These are phyloP conservation scores for Lepidium aucheri DNA, from an alignment of 345 rosid species.

Conservation along the genomic window DNA sequence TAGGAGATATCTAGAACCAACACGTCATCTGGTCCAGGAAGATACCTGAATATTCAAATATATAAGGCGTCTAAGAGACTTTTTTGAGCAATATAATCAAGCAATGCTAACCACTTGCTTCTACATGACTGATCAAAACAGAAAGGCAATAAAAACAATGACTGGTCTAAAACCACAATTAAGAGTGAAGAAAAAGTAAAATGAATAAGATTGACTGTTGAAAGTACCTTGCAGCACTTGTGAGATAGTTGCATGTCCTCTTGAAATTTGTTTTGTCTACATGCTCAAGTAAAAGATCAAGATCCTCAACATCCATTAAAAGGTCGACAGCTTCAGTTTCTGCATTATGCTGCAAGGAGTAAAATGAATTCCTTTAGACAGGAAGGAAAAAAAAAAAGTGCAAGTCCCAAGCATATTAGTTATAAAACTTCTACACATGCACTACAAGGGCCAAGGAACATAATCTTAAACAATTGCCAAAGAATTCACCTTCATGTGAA, in stretches of 20 bases:
- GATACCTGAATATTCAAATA: constrained; percentile 46
- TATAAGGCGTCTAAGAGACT: not conserved
- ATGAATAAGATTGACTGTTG: not conserved
- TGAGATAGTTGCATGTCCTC: constrained; percentile 90
- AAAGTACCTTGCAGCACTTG: constrained; percentile 72
- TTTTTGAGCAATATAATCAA: not conserved
- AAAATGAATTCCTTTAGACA: not conserved
- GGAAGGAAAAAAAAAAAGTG: not conserved
- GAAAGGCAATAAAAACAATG: not conserved
- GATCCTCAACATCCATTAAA: constrained; percentile 98
- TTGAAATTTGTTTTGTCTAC: constrained; percentile 80
- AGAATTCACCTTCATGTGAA: constrained; percentile 74
- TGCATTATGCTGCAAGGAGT: constrained; percentile 72
- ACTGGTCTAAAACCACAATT: not conserved
- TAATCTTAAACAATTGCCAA: not conserved
- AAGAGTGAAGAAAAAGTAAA: not conserved
- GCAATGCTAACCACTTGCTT: not conserved
- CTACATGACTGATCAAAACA: constrained; percentile 3
- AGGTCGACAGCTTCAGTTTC: constrained; percentile 99
- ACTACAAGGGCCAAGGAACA: not conserved
- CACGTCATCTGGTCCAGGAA: constrained; percentile 90
- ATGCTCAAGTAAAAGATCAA: constrained; percentile 70
- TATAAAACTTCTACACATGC: not conserved
- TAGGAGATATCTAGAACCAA: constrained; percentile 67
- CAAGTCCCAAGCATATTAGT: not conserved